phyloP scores from a whole-genome alignment of 1,139 yeast genomes.

The Zygosaccharomyces sapae region DNA sequence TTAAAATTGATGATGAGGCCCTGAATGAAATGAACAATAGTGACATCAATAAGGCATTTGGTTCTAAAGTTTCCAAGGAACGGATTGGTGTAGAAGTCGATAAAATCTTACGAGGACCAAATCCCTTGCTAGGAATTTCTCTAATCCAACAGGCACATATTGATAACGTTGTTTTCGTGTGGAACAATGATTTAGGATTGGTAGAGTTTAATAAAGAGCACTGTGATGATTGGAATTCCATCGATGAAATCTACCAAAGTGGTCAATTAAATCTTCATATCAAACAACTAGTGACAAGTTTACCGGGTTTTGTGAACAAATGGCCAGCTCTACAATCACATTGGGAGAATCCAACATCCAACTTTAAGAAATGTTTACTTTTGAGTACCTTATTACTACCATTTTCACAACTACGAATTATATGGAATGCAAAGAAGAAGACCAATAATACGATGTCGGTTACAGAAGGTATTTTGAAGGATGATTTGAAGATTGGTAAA shows the following conservation, averaged over 20 bases:
- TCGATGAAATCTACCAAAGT: slow-evolving; percentile 15
- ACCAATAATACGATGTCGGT: slow-evolving; percentile 27
- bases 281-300: slow-evolving; percentile 13
- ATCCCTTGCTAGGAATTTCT: slow-evolving; percentile 62
- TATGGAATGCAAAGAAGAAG: slow-evolving; percentile 30
- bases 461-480: slow-evolving; percentile 48
- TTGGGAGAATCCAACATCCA: slow-evolving; percentile 7
- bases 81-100: slow-evolving; percentile 83
- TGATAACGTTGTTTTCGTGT: slow-evolving; percentile 53
- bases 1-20: slow-evolving; percentile 57
- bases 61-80: slow-evolving; percentile 79
- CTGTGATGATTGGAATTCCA: slow-evolving; percentile 12
- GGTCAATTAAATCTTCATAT: slow-evolving; percentile 23
- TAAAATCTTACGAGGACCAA: slow-evolving; percentile 62
- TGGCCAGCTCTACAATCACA: slow-evolving; percentile 8
- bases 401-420: slow-evolving; percentile 21
- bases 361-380: slow-evolving; percentile 23
- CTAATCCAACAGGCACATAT: slow-evolving; percentile 54
- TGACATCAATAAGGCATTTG: slow-evolving; percentile 57
- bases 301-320: slow-evolving; percentile 12
- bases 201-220: slow-evolving; percentile 22
- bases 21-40: slow-evolving; percentile 60
- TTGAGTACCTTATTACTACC: slow-evolving; percentile 27
- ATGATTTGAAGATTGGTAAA: slow-evolving; percentile 66
- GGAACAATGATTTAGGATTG: slow-evolving; percentile 28